Conservation (phyloP, 805 yeast species). For the Hermanozyma aechmeae region DNA sequence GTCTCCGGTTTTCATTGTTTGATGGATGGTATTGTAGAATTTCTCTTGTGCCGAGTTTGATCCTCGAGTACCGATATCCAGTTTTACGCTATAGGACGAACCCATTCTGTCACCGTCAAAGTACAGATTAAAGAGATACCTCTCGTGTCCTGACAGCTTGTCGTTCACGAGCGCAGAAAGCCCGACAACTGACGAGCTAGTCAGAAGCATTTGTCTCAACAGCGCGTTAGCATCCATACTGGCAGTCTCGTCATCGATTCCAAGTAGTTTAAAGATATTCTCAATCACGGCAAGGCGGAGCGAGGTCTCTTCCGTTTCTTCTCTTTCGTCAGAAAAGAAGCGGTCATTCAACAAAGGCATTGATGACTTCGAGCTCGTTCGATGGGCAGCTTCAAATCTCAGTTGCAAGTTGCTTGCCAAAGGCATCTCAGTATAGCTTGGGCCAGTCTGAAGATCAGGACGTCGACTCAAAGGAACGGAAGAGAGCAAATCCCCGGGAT, state of each 20-base stretch:
- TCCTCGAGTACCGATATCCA: too few relatives aligned
- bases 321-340: conserved; percentile 44
- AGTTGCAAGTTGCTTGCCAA: too few relatives aligned
- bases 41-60: too few relatives aligned
- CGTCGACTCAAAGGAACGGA: conserved; percentile 72
- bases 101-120: not conserved
- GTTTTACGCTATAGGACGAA: not conserved
- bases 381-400: too few relatives aligned
- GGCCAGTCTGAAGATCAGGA: too few relatives aligned
- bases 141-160: not conserved
- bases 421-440: too few relatives aligned
- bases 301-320: conserved; percentile 64
- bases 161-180: conserved; percentile 5
- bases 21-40: conserved; percentile 22
- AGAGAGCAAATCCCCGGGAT: conserved; percentile 81
- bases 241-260: conserved; percentile 37
- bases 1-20: conserved; percentile 4
- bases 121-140: not conserved
- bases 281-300: conserved; percentile 60
- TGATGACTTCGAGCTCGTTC: too few relatives aligned
- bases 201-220: conserved; percentile 11
- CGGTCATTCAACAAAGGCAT: too few relatives aligned
- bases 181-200: conserved; percentile 22
- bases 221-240: conserved; percentile 1
- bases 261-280: conserved; percentile 58